Percentiles rank a stretch among this genome's conserved stretches.
These are phyloP conservation scores for Triticum turgidum DNA, from an alignment of 176 grass and related monocot species.

Conservation along the genomic window DNA sequence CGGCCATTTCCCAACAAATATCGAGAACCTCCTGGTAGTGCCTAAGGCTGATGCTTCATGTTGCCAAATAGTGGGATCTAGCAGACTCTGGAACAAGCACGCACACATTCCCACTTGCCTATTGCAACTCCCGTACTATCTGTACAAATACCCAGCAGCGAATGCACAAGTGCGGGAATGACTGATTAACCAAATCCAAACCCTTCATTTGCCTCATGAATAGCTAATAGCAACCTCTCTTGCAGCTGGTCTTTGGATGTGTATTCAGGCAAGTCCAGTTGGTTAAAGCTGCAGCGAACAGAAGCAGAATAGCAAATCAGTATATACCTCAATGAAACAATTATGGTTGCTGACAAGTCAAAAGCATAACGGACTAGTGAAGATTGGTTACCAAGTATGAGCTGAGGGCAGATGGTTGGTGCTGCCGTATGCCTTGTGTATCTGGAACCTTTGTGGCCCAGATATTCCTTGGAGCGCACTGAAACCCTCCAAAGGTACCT, in stretches of 20 bases:
- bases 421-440: constrained; percentile 98
- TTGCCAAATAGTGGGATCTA: constrained; percentile 14
- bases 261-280: constrained; percentile 94
- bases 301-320: not conserved
- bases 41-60: constrained; percentile 7
- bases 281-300: constrained; percentile 80
- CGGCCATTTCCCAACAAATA: not conserved
- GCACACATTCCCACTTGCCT: constrained; percentile 8
- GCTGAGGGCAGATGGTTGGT: constrained; percentile 93
- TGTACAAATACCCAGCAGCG: constrained; percentile 26
- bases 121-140: constrained; percentile 30
- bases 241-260: constrained; percentile 92
- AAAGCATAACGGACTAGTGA: not conserved
- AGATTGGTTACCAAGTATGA: constrained; percentile 81
- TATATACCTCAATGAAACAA: constrained; percentile 15
- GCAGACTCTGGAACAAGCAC: not conserved
- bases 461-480: constrained; percentile 96
- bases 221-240: constrained; percentile 85
- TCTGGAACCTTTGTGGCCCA: constrained; percentile 87
- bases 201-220: constrained; percentile 97
- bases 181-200: constrained; percentile 87
- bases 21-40: not conserved
- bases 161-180: not conserved
- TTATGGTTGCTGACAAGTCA: not conserved
- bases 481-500: constrained; percentile 97